A percentile compares a stretch with the other conserved stretches of the same genome.
phyloP scores from a whole-genome alignment of 2,329 filamentous ascomycete species.

The Knoxdaviesia capensis region DNA sequence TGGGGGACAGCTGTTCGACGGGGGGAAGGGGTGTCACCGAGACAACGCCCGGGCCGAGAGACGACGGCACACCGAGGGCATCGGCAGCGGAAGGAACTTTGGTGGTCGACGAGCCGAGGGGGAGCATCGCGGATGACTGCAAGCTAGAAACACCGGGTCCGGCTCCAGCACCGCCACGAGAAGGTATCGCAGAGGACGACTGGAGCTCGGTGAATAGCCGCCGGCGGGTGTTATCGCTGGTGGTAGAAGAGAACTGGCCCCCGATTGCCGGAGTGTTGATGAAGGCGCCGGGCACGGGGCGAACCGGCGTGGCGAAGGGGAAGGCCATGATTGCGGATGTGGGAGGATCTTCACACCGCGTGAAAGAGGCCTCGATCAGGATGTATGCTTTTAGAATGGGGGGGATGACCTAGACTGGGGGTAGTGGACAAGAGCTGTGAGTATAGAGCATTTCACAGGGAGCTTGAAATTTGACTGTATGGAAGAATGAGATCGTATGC shows the following conservation, averaged over 20 bases:
- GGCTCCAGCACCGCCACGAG: conserved; percentile 4
- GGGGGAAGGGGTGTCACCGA: not conserved
- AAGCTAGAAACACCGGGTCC: not conserved
- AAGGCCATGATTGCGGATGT: conserved; percentile 25
- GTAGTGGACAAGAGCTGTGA: too few species aligned
- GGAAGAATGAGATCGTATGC: too few species aligned
- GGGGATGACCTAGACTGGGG: too few species aligned
- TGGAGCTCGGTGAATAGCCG: conserved; percentile 24
- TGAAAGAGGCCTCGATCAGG: too few species aligned
- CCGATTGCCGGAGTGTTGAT: conserved; percentile 50
- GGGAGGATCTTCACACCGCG: too few species aligned
- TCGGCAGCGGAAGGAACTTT: too few species aligned
- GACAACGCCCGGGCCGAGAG: not conserved
- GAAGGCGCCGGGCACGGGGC: conserved; percentile 56
- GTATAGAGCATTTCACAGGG: too few species aligned
- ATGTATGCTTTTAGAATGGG: too few species aligned
- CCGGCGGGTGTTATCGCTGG: conserved; percentile 26
- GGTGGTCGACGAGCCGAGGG: too few species aligned
- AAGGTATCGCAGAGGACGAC: not conserved
- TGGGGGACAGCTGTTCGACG: conserved; percentile 34
- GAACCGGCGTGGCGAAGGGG: conserved; percentile 41
- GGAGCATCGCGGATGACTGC: not conserved
- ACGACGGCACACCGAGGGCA: too few species aligned
- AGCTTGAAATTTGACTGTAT: too few species aligned
- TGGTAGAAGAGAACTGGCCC: conserved; percentile 12